phyloP scores from a whole-genome alignment of 2,329 filamentous ascomycete genomes.

The Talaromyces marneffei region DNA sequence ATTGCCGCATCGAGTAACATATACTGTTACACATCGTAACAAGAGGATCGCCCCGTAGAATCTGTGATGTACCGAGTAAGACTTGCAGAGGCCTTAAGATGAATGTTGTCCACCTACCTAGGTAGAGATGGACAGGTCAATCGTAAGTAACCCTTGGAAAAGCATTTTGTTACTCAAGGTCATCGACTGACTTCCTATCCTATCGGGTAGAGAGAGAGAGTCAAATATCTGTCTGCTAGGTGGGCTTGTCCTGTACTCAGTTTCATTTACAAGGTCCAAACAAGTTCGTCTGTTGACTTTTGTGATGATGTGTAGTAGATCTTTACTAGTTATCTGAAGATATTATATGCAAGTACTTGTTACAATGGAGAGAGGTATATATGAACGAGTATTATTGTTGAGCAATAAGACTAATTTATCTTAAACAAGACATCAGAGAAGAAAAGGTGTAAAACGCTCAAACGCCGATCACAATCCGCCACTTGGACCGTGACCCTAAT shows the following conservation, averaged over 20 bases:
- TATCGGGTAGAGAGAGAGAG: too few species aligned
- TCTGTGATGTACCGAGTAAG: not conserved
- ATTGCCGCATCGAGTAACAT: not conserved
- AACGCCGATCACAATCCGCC: conserved; percentile 15
- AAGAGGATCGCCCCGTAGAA: not conserved
- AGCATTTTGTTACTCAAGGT: too few species aligned
- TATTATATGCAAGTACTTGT: not conserved
- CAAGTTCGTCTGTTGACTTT: too few species aligned
- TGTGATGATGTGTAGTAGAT: too few species aligned
- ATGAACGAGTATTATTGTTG: conserved; percentile 6
- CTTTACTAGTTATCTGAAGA: not conserved
- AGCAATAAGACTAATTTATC: conserved; percentile 3
- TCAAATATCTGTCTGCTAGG: too few species aligned
- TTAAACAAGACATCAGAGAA: not conserved
- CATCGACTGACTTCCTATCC: too few species aligned
- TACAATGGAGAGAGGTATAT: not conserved
- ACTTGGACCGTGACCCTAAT: conserved; percentile 11
- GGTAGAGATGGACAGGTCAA: too few species aligned
- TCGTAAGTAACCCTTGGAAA: too few species aligned
- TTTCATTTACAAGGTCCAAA: too few species aligned
- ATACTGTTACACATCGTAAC: not conserved
- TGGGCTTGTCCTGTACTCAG: too few species aligned
- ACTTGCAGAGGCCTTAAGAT: not conserved
- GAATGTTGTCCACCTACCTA: not conserved
- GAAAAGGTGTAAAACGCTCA: conserved; percentile 10